These are phyloP conservation scores for Annulohypoxylon stygium DNA, from an alignment of 495 filamentous ascomycete genomes.

Conservation along the genomic window DNA sequence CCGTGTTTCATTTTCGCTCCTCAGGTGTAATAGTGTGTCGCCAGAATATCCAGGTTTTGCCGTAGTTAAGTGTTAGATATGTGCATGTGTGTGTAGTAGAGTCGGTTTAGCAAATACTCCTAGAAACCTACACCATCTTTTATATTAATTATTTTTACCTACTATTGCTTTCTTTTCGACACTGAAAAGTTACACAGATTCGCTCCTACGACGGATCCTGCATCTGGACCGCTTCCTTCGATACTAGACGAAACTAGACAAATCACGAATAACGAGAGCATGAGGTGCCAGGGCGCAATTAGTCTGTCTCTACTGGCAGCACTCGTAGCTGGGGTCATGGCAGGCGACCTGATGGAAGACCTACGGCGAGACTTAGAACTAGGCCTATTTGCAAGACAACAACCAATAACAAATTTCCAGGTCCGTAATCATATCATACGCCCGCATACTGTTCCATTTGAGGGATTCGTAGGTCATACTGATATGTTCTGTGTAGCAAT, in stretches of 20 bases:
- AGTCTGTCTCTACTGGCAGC: conserved; percentile 39
- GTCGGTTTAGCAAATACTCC: neutral
- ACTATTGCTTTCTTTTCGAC: neutral
- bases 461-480: neutral
- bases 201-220: neutral
- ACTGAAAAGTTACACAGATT: neutral
- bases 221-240: neutral
- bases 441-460: neutral
- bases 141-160: neutral
- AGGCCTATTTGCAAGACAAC: conserved; percentile 43
- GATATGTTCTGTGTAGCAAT: conserved; percentile 21
- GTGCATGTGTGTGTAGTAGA: neutral
- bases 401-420: conserved; percentile 30
- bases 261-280: conserved; percentile 10
- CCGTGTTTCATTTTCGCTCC: conserved; percentile 33
- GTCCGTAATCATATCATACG: conserved; percentile 15
- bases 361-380: conserved; percentile 42
- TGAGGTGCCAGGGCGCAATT: conserved; percentile 35
- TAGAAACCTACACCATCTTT: conserved; percentile 3
- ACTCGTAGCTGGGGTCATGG: conserved; percentile 34
- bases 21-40: conserved; percentile 15
- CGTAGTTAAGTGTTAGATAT: neutral
- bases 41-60: neutral
- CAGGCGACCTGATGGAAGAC: conserved; percentile 34
- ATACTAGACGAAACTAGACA: conserved; percentile 9